Conservation (phyloP, 345 rosid species). For the Alliaria petiolata region DNA sequence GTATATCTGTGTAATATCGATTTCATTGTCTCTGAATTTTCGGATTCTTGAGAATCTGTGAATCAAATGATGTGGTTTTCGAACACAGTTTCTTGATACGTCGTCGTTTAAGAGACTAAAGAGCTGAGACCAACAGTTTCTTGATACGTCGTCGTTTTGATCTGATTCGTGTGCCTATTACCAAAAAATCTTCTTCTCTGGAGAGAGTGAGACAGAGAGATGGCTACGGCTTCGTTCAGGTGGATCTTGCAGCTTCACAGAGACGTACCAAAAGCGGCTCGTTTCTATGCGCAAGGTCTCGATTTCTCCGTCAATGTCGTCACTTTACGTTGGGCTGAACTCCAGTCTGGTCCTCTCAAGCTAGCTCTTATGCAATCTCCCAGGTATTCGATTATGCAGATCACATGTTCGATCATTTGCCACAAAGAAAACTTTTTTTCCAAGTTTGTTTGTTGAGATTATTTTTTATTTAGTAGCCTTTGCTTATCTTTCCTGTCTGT, state of each 20-base stretch:
- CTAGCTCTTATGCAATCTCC: conserved; percentile 80
- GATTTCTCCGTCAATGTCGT: conserved; percentile 74
- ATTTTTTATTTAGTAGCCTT: too few species aligned
- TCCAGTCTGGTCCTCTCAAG: conserved; percentile 75
- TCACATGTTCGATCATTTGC: conserved; percentile 50
- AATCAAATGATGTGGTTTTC: background rate
- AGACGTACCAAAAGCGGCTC: conserved; percentile 85
- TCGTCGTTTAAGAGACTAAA: background rate
- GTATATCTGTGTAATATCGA: background rate
- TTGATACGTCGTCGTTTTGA: background rate
- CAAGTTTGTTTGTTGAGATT: background rate
- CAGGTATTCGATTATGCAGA: conserved; percentile 36
- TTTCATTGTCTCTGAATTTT: background rate
- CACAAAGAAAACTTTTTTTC: background rate
- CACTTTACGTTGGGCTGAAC: conserved; percentile 92
- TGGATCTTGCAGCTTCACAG: conserved; percentile 92
- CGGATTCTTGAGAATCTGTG: background rate
- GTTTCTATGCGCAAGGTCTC: conserved; percentile 84
- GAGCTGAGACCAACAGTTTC: background rate
- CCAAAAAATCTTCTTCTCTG: background rate
- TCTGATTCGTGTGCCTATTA: background rate
- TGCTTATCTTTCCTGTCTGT: background rate
- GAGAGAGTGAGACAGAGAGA: conserved; percentile 8
- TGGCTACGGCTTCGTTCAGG: conserved; percentile 70
- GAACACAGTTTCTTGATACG: background rate